Evolutionary conservation across 2,329 filamentous ascomycete genomes (phyloP).

Genomic region (Clathrospora elynae): DNA sequence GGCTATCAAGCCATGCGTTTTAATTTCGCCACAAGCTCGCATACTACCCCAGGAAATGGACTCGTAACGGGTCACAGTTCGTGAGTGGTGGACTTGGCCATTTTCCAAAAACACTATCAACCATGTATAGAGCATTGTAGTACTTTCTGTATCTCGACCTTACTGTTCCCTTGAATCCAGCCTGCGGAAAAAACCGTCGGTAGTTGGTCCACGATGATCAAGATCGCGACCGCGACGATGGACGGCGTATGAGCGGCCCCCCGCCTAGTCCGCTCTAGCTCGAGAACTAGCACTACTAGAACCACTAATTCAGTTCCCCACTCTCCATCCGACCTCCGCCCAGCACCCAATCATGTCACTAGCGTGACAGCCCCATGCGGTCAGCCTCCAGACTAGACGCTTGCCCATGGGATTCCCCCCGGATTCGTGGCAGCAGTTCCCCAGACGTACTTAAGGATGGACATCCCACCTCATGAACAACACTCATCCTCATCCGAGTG

Average conservation of each 20-base stretch:
- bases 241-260: conserved; percentile 13
- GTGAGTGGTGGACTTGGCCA: too few species aligned
- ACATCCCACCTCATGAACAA: conserved; percentile 13
- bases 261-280: conserved; percentile 27
- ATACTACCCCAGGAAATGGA: too few species aligned
- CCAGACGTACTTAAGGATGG: conserved; percentile 31
- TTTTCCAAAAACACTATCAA: too few species aligned
- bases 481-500: conserved; percentile 13
- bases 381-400: conserved; percentile 26
- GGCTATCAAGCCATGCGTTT: too few species aligned
- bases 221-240: conserved; percentile 13
- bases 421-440: conserved; percentile 19
- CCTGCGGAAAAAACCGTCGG: background rate
- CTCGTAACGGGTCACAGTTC: too few species aligned
- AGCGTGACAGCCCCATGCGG: conserved; percentile 28
- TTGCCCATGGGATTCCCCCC: conserved; percentile 31
- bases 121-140: too few species aligned
- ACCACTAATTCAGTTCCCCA: conserved; percentile 11
- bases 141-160: too few species aligned
- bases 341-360: conserved; percentile 21
- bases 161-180: too few species aligned
- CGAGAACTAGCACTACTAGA: conserved; percentile 14
- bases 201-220: conserved; percentile 8
- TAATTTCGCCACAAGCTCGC: too few species aligned
- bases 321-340: conserved; percentile 21